A percentile compares a stretch with the other conserved stretches of the same genome.
These are phyloP conservation scores for Ceratopteris richardii DNA, from an alignment of 75 land plant species.

Conservation along the genomic window DNA sequence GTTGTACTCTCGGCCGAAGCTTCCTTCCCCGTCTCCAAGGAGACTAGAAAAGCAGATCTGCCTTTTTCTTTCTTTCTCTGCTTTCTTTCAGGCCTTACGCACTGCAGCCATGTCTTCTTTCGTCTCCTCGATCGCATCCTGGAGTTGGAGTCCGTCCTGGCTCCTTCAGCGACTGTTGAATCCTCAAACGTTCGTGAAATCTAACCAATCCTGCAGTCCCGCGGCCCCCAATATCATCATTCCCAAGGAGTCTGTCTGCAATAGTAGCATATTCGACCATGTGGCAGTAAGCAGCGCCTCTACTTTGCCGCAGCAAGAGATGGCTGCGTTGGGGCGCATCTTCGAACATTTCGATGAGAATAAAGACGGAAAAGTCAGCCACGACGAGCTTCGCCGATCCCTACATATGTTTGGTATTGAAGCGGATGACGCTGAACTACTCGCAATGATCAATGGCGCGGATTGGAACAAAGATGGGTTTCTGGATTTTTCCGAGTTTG, in stretches of 20 bases:
- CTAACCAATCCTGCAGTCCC: not conserved
- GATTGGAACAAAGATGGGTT: constrained; percentile 59
- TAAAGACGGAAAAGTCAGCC: constrained; percentile 57
- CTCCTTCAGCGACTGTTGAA: not conserved
- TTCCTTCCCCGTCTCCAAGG: too few relatives aligned
- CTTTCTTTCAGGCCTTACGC: too few relatives aligned
- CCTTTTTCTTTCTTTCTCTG: too few relatives aligned
- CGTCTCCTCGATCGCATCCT: not conserved
- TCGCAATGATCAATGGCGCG: constrained; percentile 33
- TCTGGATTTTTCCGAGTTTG: constrained; percentile 47
- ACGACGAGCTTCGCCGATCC: constrained; percentile 41
- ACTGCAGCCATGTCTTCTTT: too few relatives aligned
- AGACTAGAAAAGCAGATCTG: too few relatives aligned
- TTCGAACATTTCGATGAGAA: constrained; percentile 60
- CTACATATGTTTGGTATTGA: constrained; percentile 38
- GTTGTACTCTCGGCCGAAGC: too few relatives aligned
- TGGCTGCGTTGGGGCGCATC: constrained; percentile 33
- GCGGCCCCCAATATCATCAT: not conserved
- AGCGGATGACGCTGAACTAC: constrained; percentile 35
- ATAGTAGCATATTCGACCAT: not conserved
- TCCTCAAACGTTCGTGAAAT: not conserved
- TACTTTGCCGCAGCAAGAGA: not conserved
- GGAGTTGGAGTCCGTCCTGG: not conserved
- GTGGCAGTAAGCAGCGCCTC: not conserved
- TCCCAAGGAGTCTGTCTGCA: not conserved